Conservation (phyloP, 2,329 filamentous ascomycete species). For the Phialophora verrucosa region DNA sequence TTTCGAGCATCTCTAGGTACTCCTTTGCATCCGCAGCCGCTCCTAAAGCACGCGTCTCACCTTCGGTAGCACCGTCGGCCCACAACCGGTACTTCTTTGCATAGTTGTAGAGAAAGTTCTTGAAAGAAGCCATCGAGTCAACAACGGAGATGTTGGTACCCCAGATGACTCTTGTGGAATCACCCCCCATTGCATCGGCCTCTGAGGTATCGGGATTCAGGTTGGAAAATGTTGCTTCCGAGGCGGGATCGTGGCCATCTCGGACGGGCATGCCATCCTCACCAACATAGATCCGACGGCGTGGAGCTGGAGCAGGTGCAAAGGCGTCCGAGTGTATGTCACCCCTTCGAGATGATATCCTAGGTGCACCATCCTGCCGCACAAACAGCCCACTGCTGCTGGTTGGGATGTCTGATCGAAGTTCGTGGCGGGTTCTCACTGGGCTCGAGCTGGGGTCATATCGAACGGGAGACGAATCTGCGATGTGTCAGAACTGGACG, state of each 20-base stretch:
- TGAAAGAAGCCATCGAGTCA: slow-evolving; percentile 84
- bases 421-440: slow-evolving; percentile 60
- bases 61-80: slow-evolving; percentile 79
- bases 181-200: slow-evolving; percentile 82
- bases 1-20: slow-evolving; percentile 83
- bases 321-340: slow-evolving; percentile 85
- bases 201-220: slow-evolving; percentile 86
- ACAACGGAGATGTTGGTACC: slow-evolving; percentile 95
- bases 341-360: slow-evolving; percentile 71
- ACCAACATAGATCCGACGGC: slow-evolving; percentile 68
- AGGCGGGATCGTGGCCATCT: slow-evolving; percentile 53
- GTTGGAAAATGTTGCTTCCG: slow-evolving; percentile 70
- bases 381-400: slow-evolving; percentile 90
- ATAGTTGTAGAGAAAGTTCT: slow-evolving; percentile 91
- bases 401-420: slow-evolving; percentile 75
- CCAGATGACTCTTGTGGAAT: slow-evolving; percentile 86
- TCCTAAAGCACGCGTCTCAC: slow-evolving; percentile 70
- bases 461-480: slow-evolving; percentile 90
- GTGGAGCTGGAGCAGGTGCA: slow-evolving; percentile 56
- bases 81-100: slow-evolving; percentile 94
- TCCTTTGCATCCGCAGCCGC: slow-evolving; percentile 77
- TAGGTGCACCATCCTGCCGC: slow-evolving; percentile 61
- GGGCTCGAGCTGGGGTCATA: slow-evolving; percentile 92
- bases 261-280: slow-evolving; percentile 66
- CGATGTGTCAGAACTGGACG: slow-evolving; percentile 33